These are phyloP conservation scores for Irpex sp. DNA, from an alignment of 1,284 basidiomycete species.

Conservation along the genomic window DNA sequence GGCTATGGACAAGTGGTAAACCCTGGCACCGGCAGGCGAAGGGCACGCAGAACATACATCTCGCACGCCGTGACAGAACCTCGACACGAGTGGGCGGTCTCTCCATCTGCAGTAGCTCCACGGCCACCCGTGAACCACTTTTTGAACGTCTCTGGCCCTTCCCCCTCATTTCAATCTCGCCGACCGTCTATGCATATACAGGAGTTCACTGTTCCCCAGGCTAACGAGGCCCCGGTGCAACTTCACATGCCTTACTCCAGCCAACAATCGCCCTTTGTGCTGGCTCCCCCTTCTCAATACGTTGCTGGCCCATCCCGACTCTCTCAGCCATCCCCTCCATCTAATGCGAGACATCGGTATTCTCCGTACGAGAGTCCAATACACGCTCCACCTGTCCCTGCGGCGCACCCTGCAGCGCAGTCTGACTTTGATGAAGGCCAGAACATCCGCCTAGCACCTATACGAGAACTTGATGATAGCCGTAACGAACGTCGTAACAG, in stretches of 20 bases:
- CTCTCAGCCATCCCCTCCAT: neutral
- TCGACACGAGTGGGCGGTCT: constrained; percentile 24
- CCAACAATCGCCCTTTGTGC: constrained; percentile 12
- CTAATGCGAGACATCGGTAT: constrained; percentile 27
- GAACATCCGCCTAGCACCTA: constrained; percentile 10
- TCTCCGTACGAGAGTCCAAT: constrained; percentile 40
- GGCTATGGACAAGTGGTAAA: constrained; percentile 79
- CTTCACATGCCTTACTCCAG: constrained; percentile 26
- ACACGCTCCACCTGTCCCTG: constrained; percentile 2
- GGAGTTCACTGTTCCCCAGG: neutral
- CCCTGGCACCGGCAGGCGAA: constrained; percentile 56
- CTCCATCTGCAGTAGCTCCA: constrained; percentile 13
- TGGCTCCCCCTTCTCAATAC: constrained; percentile 7
- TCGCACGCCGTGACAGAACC: constrained; percentile 17
- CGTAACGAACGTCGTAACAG: constrained; percentile 18
- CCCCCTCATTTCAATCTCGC: neutral
- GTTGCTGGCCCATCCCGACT: neutral
- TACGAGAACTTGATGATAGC: neutral
- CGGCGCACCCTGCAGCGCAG: constrained; percentile 40
- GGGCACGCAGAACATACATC: constrained; percentile 47
- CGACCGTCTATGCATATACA: neutral
- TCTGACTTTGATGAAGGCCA: constrained; percentile 26
- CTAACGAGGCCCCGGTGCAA: constrained; percentile 19
- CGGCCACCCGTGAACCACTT: neutral
- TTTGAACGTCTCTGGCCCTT: neutral